Conservation (phyloP, 352 stramenopile genomes). For the Pythium folliculosum region DNA sequence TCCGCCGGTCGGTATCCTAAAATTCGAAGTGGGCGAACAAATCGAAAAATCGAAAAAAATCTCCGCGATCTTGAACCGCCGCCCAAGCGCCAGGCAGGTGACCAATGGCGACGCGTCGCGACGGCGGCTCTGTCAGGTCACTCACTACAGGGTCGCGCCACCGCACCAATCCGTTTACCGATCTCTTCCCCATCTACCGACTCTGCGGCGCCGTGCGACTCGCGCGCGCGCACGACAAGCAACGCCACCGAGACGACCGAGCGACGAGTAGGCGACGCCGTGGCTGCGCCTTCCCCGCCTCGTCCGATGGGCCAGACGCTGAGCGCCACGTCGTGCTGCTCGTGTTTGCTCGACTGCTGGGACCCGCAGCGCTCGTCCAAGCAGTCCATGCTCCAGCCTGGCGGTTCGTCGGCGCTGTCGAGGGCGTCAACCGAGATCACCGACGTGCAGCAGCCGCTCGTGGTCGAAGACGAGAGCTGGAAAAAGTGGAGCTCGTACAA, state of each 20-base stretch:
- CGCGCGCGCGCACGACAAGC: too few species aligned
- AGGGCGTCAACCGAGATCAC: constrained; percentile 1
- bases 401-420: constrained; percentile 2
- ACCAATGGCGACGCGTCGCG: background rate
- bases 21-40: too few species aligned
- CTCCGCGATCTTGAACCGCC: constrained; percentile 11
- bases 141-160: too few species aligned
- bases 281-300: too few species aligned
- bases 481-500: constrained; percentile 80
- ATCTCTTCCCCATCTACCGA: too few species aligned
- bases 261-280: background rate
- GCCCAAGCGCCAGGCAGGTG: background rate
- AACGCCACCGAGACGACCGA: too few species aligned
- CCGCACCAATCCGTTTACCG: too few species aligned
- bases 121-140: background rate
- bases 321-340: constrained; percentile 31
- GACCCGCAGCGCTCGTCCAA: constrained; percentile 7
- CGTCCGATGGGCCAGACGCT: constrained; percentile 39
- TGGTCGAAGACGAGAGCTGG: constrained; percentile 84
- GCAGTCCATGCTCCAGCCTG: constrained; percentile 3
- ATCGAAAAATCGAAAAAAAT: constrained; percentile 7
- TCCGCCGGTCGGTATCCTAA: too few species aligned
- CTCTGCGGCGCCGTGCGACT: too few species aligned
- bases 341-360: constrained; percentile 28
- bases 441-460: constrained; percentile 53